Percentiles rank a stretch among this genome's conserved stretches.
Evolutionary conservation across 225 moss, liverwort and hornwort genomes (phyloP).

Genomic region (Pseudoscleropodium purum): DNA sequence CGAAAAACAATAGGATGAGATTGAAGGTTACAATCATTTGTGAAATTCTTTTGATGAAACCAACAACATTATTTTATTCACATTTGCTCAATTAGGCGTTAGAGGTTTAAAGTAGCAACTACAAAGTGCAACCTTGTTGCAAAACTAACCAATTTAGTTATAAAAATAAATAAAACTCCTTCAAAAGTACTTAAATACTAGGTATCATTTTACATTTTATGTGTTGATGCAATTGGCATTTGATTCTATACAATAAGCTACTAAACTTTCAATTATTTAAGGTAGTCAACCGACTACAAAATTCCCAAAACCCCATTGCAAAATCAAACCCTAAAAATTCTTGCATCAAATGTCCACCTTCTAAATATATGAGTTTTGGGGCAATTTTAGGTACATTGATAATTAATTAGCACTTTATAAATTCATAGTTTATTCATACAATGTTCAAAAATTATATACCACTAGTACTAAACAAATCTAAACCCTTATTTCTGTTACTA

Average conservation of each 20-base stretch:
- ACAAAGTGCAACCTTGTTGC: neutral
- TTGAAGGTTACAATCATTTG: neutral
- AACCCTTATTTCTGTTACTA: too few species aligned
- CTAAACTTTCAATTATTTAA: too few species aligned
- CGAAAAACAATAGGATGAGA: too few species aligned
- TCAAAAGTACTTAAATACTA: neutral
- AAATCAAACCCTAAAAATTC: neutral
- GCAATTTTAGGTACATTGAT: neutral
- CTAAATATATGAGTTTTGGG: neutral
- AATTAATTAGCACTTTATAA: neutral
- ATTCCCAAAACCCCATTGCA: neutral
- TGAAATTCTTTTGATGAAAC: neutral
- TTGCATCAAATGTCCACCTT: neutral
- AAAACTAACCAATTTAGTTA: neutral
- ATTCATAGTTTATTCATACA: neutral
- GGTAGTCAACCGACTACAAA: too few species aligned
- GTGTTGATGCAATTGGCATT: accelerated
- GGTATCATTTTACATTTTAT: neutral
- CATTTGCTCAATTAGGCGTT: neutral
- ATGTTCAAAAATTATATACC: neutral
- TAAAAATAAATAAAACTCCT: neutral
- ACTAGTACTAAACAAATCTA: too few species aligned
- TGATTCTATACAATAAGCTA: too few species aligned
- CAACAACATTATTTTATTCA: neutral
- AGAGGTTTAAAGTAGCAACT: neutral